Evolutionary conservation across 768 basidiomycete species (phyloP), one percentile per base, ranked within the genome.

Genomic region (Pleurotus salmoneostramineus): DNA sequence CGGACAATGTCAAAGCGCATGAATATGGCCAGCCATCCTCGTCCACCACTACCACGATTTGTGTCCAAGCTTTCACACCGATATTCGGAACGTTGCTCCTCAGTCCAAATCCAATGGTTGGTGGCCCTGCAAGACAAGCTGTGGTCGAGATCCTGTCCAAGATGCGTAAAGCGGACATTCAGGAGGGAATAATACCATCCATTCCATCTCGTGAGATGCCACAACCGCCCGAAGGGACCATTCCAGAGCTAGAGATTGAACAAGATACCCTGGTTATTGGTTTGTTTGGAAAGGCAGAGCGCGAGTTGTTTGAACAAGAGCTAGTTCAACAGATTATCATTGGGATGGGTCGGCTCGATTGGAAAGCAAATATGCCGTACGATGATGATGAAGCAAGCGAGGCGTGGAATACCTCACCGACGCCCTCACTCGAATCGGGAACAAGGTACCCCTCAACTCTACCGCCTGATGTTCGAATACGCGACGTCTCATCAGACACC

Each of bases 81-180:
- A 88, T 97, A 50, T 80, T 98, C 33, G 95, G 92, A 44, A 90
- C 91, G 0, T 76, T 98, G 32, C 80, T 98, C 11, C 83, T 98
- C 46, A 93, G 88, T 67, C 80, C 87, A 31, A 93, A 91, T 64
- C 77, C 81, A 49, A 72, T 80, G 50, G 86, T 97, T 35, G 86
- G 88, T 49, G 85, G 85, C 32, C 79, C 84, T 3, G 84, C 93
- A 15, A 83, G 93, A 60, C 77, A 80, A 50, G 85, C 89, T 2
- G 80, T 97, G 57, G 92, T 95, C 14, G 83, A 91, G 62, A 74
- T 96, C 49, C 77, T 97, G 34, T 77, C 79, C 42, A 80, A 90
- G 40, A 82, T 95, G 60, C 80, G 83, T 59, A 81, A 75, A 51
- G 83, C 83, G 44, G 86, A 89, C 61, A 75, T 79, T 46, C 65